Evolutionary conservation across 2,329 filamentous ascomycete species (phyloP), one percentile per base, ranked within the genome.

Genomic region (Ploettnerulaceae sp.): DNA sequence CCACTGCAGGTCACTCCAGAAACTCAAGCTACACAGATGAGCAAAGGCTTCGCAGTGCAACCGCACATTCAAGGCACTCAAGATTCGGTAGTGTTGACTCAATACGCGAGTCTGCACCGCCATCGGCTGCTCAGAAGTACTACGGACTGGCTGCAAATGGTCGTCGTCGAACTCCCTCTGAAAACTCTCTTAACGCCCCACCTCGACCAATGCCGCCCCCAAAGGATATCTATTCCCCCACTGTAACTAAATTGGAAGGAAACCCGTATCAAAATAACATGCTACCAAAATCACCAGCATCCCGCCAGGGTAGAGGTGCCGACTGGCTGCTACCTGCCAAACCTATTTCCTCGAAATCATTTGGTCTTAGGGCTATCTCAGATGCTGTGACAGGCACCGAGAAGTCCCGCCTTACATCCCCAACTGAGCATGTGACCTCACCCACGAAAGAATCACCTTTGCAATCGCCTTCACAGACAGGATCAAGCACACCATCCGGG

Each of bases 351-450:
- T 56, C 79, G 73, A 45, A 74, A 48, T 74, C 75, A 17, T 77
- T 82, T 34, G 87, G 89, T n/a, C 74, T 95, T 47, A 77, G 91
- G 53, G 84, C 89, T 11, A 88, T 90, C 44, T 96, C 91, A 3
- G 91, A 96, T 62, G 79, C 76, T n/a, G 71, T 81, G 9, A 71
- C 73, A 6, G 72, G 73, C 5, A 65, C 63, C 29, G 77, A 80
- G 38, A 73, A 75, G 38, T 69, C 69, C 28, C 80, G 78, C 57
- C 59, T 74, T 28, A 64, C 66, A 2, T 72, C 75, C 1, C 70
- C 76, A 3, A 66, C 68, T 1, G 76, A 81, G 2, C 36, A 47
- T n/a, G 18, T 49, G 11, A 24, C 52, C 34, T 70, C 72, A 1
- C 69, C 74, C 8, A 54, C 69, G 5, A 75, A 73, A 49, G 75